Conservation (phyloP, 345 rosid species). For the Gossypium herbaceum region DNA sequence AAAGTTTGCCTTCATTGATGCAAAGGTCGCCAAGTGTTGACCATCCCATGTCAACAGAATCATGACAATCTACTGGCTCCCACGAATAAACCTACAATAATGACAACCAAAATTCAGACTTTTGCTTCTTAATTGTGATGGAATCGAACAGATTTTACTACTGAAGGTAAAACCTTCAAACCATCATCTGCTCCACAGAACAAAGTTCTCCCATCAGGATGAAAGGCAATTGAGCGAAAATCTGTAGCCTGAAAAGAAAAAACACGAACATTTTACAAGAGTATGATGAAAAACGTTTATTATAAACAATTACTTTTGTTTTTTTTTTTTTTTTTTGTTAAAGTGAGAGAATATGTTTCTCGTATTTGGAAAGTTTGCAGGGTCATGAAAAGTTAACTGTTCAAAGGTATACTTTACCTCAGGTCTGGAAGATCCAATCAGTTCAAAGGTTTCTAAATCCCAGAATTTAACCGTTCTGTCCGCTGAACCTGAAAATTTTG, state of each 20-base stretch:
- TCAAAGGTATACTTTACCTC: constrained; percentile 48
- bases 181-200: constrained; percentile 82
- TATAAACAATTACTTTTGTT: not conserved
- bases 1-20: constrained; percentile 74
- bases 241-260: constrained; percentile 59
- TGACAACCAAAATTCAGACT: constrained; percentile 14
- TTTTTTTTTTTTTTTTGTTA: not conserved
- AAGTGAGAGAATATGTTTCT: not conserved
- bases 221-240: constrained; percentile 66
- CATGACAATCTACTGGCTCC: constrained; percentile 94
- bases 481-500: constrained; percentile 73
- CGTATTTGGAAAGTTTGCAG: not conserved
- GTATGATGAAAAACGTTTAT: not conserved
- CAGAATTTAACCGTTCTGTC: constrained; percentile 94
- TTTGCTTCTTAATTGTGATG: constrained; percentile 10
- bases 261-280: constrained; percentile 5
- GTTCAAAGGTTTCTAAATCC: constrained; percentile 97
- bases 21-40: constrained; percentile 84
- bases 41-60: constrained; percentile 90
- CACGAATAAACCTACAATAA: constrained; percentile 82
- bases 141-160: not conserved
- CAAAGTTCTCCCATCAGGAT: constrained; percentile 88
- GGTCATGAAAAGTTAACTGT: not conserved
- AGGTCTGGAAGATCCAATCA: constrained; percentile 86
- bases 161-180: constrained; percentile 64